Base-by-base conservation (phyloP, 2,329 filamentous ascomycete species). In the Arthrinium puccinioides region DNA sequence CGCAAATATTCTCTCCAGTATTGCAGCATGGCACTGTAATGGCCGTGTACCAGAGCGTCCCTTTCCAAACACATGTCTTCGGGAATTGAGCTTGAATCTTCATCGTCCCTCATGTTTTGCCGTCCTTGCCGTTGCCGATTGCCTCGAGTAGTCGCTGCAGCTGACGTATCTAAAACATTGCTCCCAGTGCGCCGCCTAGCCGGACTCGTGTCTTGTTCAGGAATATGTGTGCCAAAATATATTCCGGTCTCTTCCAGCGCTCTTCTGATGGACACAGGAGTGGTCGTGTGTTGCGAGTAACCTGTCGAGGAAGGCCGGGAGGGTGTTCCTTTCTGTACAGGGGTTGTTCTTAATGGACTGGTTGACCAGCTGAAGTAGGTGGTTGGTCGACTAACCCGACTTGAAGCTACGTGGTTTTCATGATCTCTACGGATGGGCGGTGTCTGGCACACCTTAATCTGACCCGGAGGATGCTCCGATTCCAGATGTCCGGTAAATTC, bases 291-390 rank as follows among this genome's bases (percentile, higher is more conserved):
- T 19, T 19, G 24, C 13, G 10, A 8, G 1, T 19, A 9, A 9
- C 9, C 10, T 7, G 26, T 16, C 6, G 36, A 30, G 9, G 37
- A 36, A 16, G 3, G n/a, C 21, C 14, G 31, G 9, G 32, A 37
- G 13, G 6, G 11, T 9, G 16, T 15, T 10, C 20, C 25, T 11
- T 18, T 14, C 14, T n/a, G 10, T 3, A 9, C 14, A 5, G 27
- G 16, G n/a, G 29, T 25, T 19, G 37, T 34, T 26, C 29, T 13
- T 11, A 28, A 11, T 19, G 23, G 19, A 21, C 46, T 51, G 14
- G 36, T 47, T 23, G 51, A 50, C 50, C 49, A 49, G n/a, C 44
- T 49, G 20, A 41, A 36, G 30, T 44, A 45, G 10, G 42, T 47
- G 9, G 44, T 45, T 21, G 35, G 16, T 9, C 25, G 30, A 20